These are phyloP conservation scores for Eutrema heterophyllum DNA, from an alignment of 345 rosid species.

Conservation along the genomic window DNA sequence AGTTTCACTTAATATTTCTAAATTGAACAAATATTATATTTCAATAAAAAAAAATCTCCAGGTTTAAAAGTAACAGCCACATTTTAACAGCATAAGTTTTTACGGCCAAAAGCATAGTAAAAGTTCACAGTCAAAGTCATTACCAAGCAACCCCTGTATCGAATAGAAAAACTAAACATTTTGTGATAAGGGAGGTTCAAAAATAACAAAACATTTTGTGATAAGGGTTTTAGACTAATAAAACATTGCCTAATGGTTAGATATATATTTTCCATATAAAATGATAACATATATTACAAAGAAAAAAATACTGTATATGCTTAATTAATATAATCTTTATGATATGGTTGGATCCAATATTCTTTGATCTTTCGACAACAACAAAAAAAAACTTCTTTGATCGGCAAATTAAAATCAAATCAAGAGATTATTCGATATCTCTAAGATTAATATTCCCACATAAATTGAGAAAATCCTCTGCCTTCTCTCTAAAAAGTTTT, in stretches of 20 bases:
- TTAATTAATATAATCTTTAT: neutral
- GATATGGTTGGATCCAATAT: neutral
- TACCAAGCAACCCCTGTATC: no score
- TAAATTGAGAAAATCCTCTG: no score
- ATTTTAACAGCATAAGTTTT: no score
- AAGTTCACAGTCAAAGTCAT: no score
- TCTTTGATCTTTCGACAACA: neutral
- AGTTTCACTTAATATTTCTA: no score
- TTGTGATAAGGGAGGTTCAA: neutral
- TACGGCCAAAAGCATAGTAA: no score
- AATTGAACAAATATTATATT: no score
- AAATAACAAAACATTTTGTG: neutral
- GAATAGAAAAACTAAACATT: neutral
- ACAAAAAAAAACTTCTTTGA: neutral
- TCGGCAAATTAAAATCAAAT: conserved; percentile 9
- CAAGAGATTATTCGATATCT: conserved; percentile 23
- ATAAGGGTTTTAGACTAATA: neutral
- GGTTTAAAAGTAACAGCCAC: no score
- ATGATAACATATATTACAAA: neutral
- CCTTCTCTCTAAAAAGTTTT: no score
- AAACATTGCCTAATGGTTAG: neutral
- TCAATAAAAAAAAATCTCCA: no score
- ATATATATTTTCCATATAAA: neutral
- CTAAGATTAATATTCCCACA: conserved; percentile 8
- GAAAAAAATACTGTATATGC: neutral